Evolutionary conservation across 306 rosid species (phyloP), one percentile per base, ranked within the genome.

Genomic region (Vachellia collinsii): DNA sequence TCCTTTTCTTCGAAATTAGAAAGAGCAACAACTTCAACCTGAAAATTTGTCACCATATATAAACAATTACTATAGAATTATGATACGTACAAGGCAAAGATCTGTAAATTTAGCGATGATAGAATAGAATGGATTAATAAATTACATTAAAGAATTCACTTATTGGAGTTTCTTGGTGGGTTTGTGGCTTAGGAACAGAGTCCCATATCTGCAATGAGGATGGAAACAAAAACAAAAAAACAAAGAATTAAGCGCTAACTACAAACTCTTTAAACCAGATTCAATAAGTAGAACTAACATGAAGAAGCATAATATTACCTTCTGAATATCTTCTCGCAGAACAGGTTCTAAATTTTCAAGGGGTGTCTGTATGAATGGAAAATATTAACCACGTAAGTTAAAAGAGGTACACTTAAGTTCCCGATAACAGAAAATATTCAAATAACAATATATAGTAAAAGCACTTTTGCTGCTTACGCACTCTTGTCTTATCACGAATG

Each of bases 1-100:
- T 96, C 99, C 88, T 96, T 96, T 86, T 96, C 99, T 88, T 96
- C 99, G 84, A 38, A 96, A 90, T 97, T 96, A 83, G 98, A 90
- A 72, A 96, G 97, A 72, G 99, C 99, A 73, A 91, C 97, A 80
- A 96, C 99, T 88, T 93, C 97, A 77, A 96, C 98, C 99, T 96
- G 90, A 37, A 38, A 82, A 89, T 83, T 79, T 71, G 77, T 82
- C 74, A 78, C 76, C 88, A 88, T 70, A 71, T 11, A 83, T 44
- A 85, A 79, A 68, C 78, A 78, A 72, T 79, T 81, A 76, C 64
- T 47, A 70, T 71, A 42, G 67, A 56, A 58, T 59, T 43, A 36
- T 70, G 81, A 25, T 17, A 77, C 11, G 39, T 7, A 73, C 10
- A 53, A 23, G 34, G 56, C 61, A 82, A 82, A 43, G 74, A 84